Conservation (phyloP, 768 basidiomycete genomes). For the Termitomyces sp. region DNA sequence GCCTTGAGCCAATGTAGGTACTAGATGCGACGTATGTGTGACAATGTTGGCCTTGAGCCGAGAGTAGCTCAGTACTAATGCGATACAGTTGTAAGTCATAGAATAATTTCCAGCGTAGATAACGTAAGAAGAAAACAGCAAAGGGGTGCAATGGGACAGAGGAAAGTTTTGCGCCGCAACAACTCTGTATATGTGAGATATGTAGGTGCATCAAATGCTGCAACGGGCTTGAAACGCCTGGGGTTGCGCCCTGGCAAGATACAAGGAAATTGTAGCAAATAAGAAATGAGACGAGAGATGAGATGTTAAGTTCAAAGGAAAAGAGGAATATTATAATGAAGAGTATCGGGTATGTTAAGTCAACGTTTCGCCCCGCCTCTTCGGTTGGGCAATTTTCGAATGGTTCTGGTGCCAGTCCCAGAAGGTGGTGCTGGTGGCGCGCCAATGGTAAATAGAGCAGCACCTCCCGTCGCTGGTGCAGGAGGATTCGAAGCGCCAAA, state of each 20-base stretch:
- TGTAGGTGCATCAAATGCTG: neutral
- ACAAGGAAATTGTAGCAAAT: neutral
- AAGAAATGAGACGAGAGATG: neutral
- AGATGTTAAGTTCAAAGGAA: neutral
- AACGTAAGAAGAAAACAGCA: conserved; percentile 3
- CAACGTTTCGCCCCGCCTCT: conserved; percentile 37
- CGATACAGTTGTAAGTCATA: conserved; percentile 18
- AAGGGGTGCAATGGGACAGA: neutral
- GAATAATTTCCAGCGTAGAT: conserved; percentile 18
- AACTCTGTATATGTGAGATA: neutral
- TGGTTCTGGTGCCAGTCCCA: conserved; percentile 33
- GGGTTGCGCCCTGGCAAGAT: conserved; percentile 2
- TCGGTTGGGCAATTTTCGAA: conserved; percentile 56
- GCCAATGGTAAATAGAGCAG: conserved; percentile 57
- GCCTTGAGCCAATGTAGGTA: conserved; percentile 20
- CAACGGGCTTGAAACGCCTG: neutral
- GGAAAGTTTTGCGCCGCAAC: neutral
- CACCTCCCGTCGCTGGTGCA: conserved; percentile 32
- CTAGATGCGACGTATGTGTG: conserved; percentile 13
- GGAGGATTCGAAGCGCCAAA: conserved; percentile 39
- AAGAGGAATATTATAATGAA: neutral
- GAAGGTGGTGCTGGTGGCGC: conserved; percentile 40
- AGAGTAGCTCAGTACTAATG: conserved; percentile 17
- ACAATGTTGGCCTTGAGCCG: conserved; percentile 19
- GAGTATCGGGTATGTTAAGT: neutral